phyloP scores from a whole-genome alignment of 352 stramenopile species.

The Globisporangium ultimum region DNA sequence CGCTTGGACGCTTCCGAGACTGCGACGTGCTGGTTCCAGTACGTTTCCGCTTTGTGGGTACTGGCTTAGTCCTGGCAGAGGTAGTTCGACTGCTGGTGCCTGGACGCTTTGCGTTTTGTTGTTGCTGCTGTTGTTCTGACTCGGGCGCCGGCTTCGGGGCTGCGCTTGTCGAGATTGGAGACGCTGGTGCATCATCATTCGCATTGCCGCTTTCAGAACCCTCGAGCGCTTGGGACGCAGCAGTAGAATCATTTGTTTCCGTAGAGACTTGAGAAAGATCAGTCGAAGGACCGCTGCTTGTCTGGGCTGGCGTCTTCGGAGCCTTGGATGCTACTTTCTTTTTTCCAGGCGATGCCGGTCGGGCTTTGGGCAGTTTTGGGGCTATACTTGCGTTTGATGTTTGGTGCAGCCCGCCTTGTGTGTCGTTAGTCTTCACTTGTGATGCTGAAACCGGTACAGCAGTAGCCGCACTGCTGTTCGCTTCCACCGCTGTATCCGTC shows the following conservation, averaged over 20 bases:
- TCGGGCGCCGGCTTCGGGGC: too few relatives aligned
- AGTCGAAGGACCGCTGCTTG: too few relatives aligned
- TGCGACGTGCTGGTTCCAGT: too few relatives aligned
- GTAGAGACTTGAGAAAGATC: too few relatives aligned
- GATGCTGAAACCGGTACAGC: not conserved
- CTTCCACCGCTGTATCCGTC: not conserved
- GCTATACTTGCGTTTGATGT: slow-evolving; percentile 6
- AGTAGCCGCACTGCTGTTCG: not conserved
- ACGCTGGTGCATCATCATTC: not conserved
- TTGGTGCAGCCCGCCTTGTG: too few relatives aligned
- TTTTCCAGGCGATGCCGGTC: slow-evolving; percentile 1
- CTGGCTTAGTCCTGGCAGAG: not conserved
- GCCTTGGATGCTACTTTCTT: not conserved
- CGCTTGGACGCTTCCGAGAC: not conserved
- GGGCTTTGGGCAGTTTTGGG: not conserved
- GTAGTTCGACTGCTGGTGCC: not conserved
- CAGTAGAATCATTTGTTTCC: not conserved
- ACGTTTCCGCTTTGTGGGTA: too few relatives aligned
- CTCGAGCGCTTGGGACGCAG: not conserved
- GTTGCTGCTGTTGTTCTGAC: not conserved
- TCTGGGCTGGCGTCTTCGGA: not conserved
- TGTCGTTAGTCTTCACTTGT: not conserved
- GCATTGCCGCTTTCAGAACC: not conserved
- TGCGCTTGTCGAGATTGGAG: not conserved
- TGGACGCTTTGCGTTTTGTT: not conserved